Percentiles rank a stretch among this genome's conserved stretches.
phyloP scores from a whole-genome alignment of 225 moss, liverwort and hornwort species.

The Antitrichia curtipendula region DNA sequence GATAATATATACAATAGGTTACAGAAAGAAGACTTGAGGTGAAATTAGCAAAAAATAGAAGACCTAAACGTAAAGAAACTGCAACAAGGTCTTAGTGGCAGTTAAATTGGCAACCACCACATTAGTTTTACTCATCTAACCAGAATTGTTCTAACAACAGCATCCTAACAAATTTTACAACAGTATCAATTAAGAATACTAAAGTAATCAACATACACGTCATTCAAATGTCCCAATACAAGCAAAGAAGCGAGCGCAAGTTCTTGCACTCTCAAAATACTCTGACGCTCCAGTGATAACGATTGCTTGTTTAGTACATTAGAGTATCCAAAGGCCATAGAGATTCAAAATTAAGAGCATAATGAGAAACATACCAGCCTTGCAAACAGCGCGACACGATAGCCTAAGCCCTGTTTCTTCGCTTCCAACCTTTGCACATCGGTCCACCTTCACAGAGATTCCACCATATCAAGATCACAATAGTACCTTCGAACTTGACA shows the following conservation, averaged over 20 bases:
- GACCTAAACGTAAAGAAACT: neutral
- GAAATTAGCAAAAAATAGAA: neutral
- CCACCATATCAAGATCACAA: neutral
- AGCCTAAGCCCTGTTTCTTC: conserved; percentile 67
- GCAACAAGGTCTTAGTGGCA: neutral
- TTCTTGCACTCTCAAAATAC: neutral
- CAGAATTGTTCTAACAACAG: neutral
- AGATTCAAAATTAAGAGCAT: neutral
- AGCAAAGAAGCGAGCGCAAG: neutral
- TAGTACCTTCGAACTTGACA: neutral
- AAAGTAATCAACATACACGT: neutral
- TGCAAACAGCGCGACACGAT: conserved; percentile 52
- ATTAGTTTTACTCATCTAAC: neutral
- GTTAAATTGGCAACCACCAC: neutral
- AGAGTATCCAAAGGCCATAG: neutral
- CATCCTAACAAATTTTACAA: neutral
- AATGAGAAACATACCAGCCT: conserved; percentile 40
- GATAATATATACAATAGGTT: neutral
- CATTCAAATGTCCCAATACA: neutral
- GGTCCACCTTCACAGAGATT: conserved; percentile 58
- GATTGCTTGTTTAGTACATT: neutral
- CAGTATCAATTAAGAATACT: neutral
- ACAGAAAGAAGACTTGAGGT: neutral
- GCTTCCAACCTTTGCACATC: conserved; percentile 83
- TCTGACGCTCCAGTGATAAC: neutral